Conservation (phyloP, 2,329 filamentous ascomycete species). For the Cladosporium oxysporum region DNA sequence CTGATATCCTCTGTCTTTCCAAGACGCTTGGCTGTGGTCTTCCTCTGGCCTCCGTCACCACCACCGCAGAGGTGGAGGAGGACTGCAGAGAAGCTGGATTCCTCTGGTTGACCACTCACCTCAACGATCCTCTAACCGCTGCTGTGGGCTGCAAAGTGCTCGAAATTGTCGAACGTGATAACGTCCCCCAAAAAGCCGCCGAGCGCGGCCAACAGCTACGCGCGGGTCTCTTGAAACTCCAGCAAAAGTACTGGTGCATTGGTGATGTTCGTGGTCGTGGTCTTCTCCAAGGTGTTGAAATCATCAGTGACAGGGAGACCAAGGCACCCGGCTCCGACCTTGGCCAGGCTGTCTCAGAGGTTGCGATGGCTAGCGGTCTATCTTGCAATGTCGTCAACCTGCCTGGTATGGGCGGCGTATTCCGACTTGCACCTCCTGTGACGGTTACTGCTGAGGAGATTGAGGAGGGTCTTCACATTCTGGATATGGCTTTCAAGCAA, state of each 20-base stretch:
- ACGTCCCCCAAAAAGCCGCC: conserved; percentile 22
- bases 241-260: conserved; percentile 31
- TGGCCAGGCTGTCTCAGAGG: conserved; percentile 27
- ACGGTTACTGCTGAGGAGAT: conserved; percentile 28
- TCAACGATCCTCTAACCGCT: conserved; percentile 31
- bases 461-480: conserved; percentile 53
- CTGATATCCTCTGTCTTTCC: conserved; percentile 48
- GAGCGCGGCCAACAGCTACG: conserved; percentile 26
- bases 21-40: conserved; percentile 32
- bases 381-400: conserved; percentile 30
- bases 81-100: conserved; percentile 25
- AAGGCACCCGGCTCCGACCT: conserved; percentile 27
- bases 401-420: conserved; percentile 28
- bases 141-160: conserved; percentile 32
- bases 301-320: conserved; percentile 25
- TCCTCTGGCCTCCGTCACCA: conserved; percentile 28
- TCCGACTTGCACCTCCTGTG: conserved; percentile 29
- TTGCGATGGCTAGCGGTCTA: conserved; percentile 26
- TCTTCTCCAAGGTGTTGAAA: conserved; percentile 29
- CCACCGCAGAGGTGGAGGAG: conserved; percentile 26
- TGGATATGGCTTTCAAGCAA: conserved; percentile 55
- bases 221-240: conserved; percentile 24
- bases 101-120: conserved; percentile 29
- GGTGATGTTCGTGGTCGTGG: conserved; percentile 31
- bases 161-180: conserved; percentile 30